Evolutionary conservation across 331 rosid species (phyloP).

Genomic region (Pyracantha coccinea): DNA sequence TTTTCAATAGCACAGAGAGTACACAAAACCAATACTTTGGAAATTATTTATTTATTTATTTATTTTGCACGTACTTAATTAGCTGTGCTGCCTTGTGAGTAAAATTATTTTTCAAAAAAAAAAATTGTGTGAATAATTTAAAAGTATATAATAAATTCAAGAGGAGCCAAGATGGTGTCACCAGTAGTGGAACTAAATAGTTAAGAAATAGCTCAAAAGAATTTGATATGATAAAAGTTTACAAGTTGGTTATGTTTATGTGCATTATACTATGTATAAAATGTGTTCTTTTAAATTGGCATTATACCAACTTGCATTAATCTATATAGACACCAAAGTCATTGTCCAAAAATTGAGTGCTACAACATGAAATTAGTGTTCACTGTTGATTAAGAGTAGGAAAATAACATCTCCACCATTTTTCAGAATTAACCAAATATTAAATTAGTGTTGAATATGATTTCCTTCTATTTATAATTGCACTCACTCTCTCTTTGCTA

Average conservation of each 20-base stretch:
- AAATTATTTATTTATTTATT: no score
- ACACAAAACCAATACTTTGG: no score
- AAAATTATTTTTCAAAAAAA: no score
- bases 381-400: not conserved
- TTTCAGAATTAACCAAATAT: not conserved
- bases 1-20: no score
- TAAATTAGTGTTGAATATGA: slow-evolving; percentile 13
- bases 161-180: no score
- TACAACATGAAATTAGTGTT: slow-evolving; percentile 7
- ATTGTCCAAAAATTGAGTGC: not conserved
- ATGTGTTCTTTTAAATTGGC: not conserved
- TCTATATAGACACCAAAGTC: not conserved
- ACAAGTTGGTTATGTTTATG: not conserved
- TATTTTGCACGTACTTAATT: no score
- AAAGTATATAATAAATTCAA: no score
- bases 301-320: not conserved
- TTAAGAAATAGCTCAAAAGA: no score
- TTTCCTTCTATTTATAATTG: not conserved
- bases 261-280: not conserved
- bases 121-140: no score
- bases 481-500: not conserved
- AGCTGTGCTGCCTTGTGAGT: no score
- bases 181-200: no score
- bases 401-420: not conserved
- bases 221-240: not conserved